Conservation (phyloP, 2,329 filamentous ascomycete species). For the Acrocalymma vagum region DNA sequence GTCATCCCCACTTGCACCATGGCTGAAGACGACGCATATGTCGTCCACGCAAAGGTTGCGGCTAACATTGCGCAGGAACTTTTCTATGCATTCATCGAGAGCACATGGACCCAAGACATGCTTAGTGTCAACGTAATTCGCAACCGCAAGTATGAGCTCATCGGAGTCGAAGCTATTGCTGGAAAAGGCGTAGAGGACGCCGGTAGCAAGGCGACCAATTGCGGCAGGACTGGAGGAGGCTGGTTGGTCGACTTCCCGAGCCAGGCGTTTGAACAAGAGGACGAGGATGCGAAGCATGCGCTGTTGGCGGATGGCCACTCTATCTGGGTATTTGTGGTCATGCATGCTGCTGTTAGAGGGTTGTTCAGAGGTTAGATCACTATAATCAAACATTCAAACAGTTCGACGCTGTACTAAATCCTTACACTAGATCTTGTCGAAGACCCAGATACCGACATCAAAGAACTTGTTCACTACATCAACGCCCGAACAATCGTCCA, state of each 20-base stretch:
- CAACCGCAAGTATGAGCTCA: conserved; percentile 8
- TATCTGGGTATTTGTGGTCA: conserved; percentile 22
- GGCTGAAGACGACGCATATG: no score
- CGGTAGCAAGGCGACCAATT: conserved; percentile 11
- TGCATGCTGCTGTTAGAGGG: conserved; percentile 14
- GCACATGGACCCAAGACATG: conserved; percentile 26
- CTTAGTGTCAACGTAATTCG: conserved; percentile 6
- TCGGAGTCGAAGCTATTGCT: conserved; percentile 13
- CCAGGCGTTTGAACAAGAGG: conserved; percentile 4
- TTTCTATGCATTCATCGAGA: conserved; percentile 20
- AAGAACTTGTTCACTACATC: conserved; percentile 20
- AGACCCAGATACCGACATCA: conserved; percentile 19
- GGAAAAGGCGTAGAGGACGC: conserved; percentile 14
- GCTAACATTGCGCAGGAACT: conserved; percentile 18
- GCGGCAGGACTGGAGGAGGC: conserved; percentile 12
- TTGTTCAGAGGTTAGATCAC: conserved; percentile 20
- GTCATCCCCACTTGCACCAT: no score
- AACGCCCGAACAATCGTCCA: conserved; percentile 9
- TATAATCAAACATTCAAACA: no score
- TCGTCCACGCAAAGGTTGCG: conserved; percentile 11
- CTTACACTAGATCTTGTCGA: conserved; percentile 17
- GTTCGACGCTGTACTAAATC: background rate
- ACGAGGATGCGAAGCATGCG: conserved; percentile 14
- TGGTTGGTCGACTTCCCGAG: conserved; percentile 21
- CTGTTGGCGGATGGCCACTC: conserved; percentile 18